Percentiles rank a stretch among this genome's conserved stretches.
phyloP scores from a whole-genome alignment of 768 basidiomycete species.

The Mycena epipterygia region DNA sequence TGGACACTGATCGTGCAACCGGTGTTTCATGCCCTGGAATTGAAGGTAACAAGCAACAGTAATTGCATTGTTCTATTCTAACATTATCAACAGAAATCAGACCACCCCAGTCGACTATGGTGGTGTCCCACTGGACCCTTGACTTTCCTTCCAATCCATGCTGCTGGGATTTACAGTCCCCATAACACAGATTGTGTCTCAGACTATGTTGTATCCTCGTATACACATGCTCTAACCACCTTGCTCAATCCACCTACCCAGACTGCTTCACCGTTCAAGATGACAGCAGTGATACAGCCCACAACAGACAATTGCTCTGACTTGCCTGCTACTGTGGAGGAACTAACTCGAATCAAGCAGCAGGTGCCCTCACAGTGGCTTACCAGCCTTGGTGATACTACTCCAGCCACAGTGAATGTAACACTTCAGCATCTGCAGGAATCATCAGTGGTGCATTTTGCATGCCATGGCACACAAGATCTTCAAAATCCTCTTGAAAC shows the following conservation, averaged over 20 bases:
- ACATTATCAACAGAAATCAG: no score
- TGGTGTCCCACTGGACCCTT: no score
- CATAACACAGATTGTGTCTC: conserved; percentile 8
- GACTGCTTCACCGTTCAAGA: neutral
- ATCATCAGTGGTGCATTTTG: conserved; percentile 44
- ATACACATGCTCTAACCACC: conserved; percentile 30
- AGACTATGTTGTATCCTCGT: conserved; percentile 34
- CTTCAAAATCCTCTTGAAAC: conserved; percentile 25
- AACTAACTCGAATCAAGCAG: conserved; percentile 1
- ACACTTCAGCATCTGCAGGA: conserved; percentile 1
- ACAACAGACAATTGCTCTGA: neutral
- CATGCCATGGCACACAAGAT: conserved; percentile 48
- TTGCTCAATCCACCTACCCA: neutral
- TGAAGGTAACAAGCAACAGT: no score
- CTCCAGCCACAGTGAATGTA: neutral
- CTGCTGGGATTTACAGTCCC: conserved; percentile 24
- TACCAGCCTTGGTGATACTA: neutral
- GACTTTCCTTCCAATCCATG: conserved; percentile 30
- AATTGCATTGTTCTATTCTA: no score
- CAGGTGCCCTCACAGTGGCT: neutral
- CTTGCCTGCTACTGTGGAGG: conserved; percentile 6
- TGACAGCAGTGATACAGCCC: conserved; percentile 15
- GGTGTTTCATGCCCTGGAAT: no score
- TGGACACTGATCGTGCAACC: no score
- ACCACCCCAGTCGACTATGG: no score